A percentile compares a stretch with the other conserved stretches of the same genome.
These are phyloP conservation scores for Neophaeococcomyces aloes DNA, from an alignment of 2,329 filamentous ascomycete species.

Conservation along the genomic window DNA sequence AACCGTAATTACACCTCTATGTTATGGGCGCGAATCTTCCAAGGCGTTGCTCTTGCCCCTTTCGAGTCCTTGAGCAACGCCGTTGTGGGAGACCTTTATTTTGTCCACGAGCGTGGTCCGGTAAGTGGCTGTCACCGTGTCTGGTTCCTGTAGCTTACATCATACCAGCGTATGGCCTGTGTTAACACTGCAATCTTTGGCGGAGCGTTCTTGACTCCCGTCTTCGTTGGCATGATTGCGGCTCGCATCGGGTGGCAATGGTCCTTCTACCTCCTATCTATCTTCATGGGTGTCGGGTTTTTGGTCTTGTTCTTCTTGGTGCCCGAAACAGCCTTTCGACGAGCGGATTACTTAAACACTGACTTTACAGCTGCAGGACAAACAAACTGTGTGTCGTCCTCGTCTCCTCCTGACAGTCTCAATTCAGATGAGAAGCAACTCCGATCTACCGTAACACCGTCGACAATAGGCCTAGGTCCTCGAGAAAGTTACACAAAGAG, in stretches of 20 bases:
- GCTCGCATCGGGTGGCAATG: conserved; percentile 62
- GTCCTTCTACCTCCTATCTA: conserved; percentile 81
- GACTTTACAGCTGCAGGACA: conserved; percentile 46
- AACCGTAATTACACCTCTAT: conserved; percentile 60
- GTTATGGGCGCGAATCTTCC: conserved; percentile 67
- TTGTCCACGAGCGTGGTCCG: conserved; percentile 57
- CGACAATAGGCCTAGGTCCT: conserved; percentile 20
- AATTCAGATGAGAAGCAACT: conserved; percentile 12
- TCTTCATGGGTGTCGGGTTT: conserved; percentile 63
- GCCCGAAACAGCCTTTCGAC: conserved; percentile 71
- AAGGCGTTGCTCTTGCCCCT: conserved; percentile 76
- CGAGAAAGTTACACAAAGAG: conserved; percentile 50
- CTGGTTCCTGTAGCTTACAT: conserved; percentile 3
- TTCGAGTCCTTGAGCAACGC: conserved; percentile 88
- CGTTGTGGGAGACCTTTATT: conserved; percentile 80
- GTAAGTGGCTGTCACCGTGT: background rate
- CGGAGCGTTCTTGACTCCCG: conserved; percentile 67
- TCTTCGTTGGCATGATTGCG: conserved; percentile 83
- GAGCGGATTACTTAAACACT: conserved; percentile 57
- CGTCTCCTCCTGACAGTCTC: conserved; percentile 11
- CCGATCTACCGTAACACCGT: conserved; percentile 2
- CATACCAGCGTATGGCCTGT: conserved; percentile 61
- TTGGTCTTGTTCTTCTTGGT: conserved; percentile 66
- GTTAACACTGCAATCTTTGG: conserved; percentile 61
- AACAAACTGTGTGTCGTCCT: conserved; percentile 36